Evolutionary conservation across 352 stramenopile species (phyloP), one percentile per base, ranked within the genome.

Genomic region (Phytophthora podocarpi): DNA sequence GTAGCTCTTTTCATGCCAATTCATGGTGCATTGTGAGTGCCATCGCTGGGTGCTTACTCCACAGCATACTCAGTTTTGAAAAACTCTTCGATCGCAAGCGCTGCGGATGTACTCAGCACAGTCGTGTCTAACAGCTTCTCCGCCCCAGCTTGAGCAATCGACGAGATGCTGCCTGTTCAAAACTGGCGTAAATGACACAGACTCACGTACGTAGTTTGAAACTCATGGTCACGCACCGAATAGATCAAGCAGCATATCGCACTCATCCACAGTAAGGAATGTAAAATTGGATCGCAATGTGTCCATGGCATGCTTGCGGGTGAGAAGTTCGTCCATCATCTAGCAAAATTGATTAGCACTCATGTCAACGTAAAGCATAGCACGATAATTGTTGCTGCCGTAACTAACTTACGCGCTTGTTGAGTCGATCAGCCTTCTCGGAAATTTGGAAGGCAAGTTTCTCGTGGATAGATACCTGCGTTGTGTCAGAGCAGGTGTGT

Each of bases 191-290:
- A 70, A 35, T 26, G 18, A 24, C 30, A 35, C 16, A 30, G 4
- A 23, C 5, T 40, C 15, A 12, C 4, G 18, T 10, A 23, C 16
- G 27, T 18, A 51, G 28, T 21, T 42, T 16, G 18, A 4, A 42
- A 39, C 0, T 55, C 7, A 50, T 23, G 7, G 37, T 28, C 15
- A 59, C 67, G n/a, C 34, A 88, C 82, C 82, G 36, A 89, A 92
- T 23, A 90, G 48, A 42, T 90, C 82, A n/a, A 92, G 66, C 9
- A 92, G 68, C 82, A 92, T 92, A 20, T 92, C 82, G 31, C 76
- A 89, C 31, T 92, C 82, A 47, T 87, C 82, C 3, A 46, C 37
- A 30, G 53, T 80, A 16, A 92, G 60, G 36, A 89, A 89, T 13
- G 68, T 66, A 39, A 92, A 84, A 62, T 87, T 92, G 12, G 53